These are phyloP conservation scores for Solanum hybrid DNA, from an alignment of 305 asterid genomes.

Conservation along the genomic window DNA sequence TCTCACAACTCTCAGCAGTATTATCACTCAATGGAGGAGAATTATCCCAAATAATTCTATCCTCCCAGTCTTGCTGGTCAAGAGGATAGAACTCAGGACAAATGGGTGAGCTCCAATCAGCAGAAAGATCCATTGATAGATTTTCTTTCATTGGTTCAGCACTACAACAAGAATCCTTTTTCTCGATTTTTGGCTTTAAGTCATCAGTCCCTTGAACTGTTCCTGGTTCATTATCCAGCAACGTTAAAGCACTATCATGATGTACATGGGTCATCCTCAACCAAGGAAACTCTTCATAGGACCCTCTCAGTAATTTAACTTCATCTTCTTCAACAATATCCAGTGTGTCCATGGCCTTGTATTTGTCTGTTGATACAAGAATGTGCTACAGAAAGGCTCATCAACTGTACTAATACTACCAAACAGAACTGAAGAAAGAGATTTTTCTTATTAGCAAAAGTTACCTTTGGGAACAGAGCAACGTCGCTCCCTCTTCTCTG, in stretches of 20 bases:
- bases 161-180: constrained; percentile 49
- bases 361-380: constrained; percentile 47
- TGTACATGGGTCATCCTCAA: constrained; percentile 28
- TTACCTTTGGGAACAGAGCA: constrained; percentile 66
- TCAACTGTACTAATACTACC: background rate
- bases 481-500: constrained; percentile 58
- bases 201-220: constrained; percentile 25
- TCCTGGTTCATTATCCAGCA: constrained; percentile 33
- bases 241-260: constrained; percentile 26
- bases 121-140: constrained; percentile 22
- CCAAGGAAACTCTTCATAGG: constrained; percentile 56
- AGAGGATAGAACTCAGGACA: constrained; percentile 57
- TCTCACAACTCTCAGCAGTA: constrained; percentile 65
- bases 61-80: constrained; percentile 98
- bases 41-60: constrained; percentile 77
- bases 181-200: constrained; percentile 21
- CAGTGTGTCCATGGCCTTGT: constrained; percentile 48
- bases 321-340: constrained; percentile 89
- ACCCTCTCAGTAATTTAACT: constrained; percentile 60
- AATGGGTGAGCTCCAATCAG: constrained; percentile 33
- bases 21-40: constrained; percentile 50
- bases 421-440: background rate
- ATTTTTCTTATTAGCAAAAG: constrained; percentile 6
- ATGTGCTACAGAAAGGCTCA: background rate
- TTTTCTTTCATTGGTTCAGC: constrained; percentile 64